phyloP scores from a whole-genome alignment of 139 green algal species.

The Tetraselmis striata region DNA sequence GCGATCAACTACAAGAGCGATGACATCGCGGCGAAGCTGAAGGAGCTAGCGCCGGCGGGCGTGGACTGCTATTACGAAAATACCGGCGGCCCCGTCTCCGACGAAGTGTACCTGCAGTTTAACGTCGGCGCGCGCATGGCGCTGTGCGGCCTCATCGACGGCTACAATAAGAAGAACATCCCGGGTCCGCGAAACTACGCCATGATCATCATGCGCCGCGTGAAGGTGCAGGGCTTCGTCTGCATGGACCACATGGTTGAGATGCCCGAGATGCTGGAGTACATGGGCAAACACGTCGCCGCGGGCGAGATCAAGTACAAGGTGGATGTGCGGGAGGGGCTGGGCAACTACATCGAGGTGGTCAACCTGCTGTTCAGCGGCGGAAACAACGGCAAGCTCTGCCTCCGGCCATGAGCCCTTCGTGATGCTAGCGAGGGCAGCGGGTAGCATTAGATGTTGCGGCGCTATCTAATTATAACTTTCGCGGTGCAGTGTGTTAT shows the following conservation, averaged over 20 bases:
- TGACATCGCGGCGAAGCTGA: constrained; percentile 10
- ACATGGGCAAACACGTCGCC: not conserved
- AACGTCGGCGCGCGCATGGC: constrained; percentile 15
- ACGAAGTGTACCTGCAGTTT: constrained; percentile 15
- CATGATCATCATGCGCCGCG: constrained; percentile 6
- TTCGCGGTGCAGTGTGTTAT: no score
- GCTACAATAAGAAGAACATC: constrained; percentile 15
- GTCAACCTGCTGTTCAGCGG: not conserved
- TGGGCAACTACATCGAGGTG: constrained; percentile 12
- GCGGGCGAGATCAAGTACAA: constrained; percentile 24
- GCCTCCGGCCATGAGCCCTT: not conserved
- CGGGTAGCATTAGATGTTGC: no score
- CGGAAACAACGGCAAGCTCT: not conserved
- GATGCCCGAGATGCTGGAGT: not conserved
- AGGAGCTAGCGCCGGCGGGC: constrained; percentile 18
- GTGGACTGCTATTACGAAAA: constrained; percentile 36
- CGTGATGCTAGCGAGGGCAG: no score
- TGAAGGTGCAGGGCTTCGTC: constrained; percentile 15
- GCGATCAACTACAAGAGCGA: constrained; percentile 30
- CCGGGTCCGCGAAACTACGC: not conserved
- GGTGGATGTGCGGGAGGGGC: constrained; percentile 14
- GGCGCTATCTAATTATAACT: no score
- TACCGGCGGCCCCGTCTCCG: constrained; percentile 17
- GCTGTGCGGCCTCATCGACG: constrained; percentile 19
- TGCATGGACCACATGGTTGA: not conserved